Evolutionary conservation across 1,139 yeast species (phyloP).

Genomic region (Schwanniomyces etchellsii): DNA sequence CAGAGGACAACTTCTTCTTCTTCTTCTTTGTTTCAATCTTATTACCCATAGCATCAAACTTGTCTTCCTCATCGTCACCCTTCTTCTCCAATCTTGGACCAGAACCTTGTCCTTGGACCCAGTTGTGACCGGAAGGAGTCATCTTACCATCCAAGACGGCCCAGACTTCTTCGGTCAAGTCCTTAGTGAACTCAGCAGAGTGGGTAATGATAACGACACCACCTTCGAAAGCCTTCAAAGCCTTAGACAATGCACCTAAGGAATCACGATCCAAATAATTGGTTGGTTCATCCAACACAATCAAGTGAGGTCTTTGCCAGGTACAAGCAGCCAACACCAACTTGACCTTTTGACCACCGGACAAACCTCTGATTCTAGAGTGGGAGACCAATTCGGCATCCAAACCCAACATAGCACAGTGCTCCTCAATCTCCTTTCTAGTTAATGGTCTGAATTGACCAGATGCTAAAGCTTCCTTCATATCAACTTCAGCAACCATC

Average conservation of each 20-base stretch:
- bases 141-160: constrained; percentile 95
- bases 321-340: constrained; percentile 99
- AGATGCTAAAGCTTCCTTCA: constrained; percentile 99
- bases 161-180: constrained; percentile 99
- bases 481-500: constrained; percentile 99
- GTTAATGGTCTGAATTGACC: constrained; percentile 99
- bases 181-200: constrained; percentile 99
- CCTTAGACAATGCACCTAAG: constrained; percentile 98
- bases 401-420: constrained; percentile 97
- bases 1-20: constrained; percentile 96
- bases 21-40: constrained; percentile 94
- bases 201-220: constrained; percentile 99
- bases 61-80: constrained; percentile 91
- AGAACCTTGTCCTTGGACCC: constrained; percentile 99
- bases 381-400: constrained; percentile 99
- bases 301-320: constrained; percentile 99
- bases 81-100: constrained; percentile 97
- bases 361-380: constrained; percentile 99
- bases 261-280: constrained; percentile 99
- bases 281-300: constrained; percentile 98
- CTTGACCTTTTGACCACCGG: constrained; percentile 99
- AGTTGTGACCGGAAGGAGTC: constrained; percentile 99
- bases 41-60: constrained; percentile 99
- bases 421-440: constrained; percentile 99
- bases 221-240: constrained; percentile 97